These are phyloP conservation scores for Ophiostoma pallidulum DNA, from an alignment of 2,329 filamentous ascomycete genomes.

Conservation along the genomic window DNA sequence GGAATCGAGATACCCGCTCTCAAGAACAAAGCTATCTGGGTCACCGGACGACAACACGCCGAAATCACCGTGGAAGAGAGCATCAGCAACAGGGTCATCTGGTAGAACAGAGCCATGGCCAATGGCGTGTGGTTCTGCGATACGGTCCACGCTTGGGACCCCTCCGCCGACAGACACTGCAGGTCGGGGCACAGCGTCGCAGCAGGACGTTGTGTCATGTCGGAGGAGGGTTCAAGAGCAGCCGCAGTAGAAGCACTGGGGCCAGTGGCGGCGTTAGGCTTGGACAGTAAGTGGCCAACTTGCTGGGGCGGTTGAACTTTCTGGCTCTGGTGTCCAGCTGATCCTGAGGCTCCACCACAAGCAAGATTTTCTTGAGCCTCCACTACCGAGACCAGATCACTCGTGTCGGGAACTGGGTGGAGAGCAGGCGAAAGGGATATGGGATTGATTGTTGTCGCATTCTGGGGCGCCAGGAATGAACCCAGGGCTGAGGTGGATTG, in stretches of 20 bases:
- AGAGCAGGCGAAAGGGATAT: slow-evolving; percentile 51
- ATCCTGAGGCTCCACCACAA: neutral
- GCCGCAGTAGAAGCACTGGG: slow-evolving; percentile 20
- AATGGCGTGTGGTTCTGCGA: slow-evolving; percentile 33
- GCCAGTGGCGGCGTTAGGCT: slow-evolving; percentile 12
- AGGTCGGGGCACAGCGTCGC: slow-evolving; percentile 98
- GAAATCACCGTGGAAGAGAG: slow-evolving; percentile 63
- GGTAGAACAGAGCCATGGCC: slow-evolving; percentile 37
- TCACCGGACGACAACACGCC: slow-evolving; percentile 57
- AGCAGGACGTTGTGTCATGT: slow-evolving; percentile 99
- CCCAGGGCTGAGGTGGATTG: slow-evolving; percentile 33
- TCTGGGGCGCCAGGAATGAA: slow-evolving; percentile 31
- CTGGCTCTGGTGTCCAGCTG: neutral
- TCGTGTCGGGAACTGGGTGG: slow-evolving; percentile 39
- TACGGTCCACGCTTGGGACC: slow-evolving; percentile 36
- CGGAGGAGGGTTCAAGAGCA: slow-evolving; percentile 48
- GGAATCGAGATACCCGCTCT: slow-evolving; percentile 66
- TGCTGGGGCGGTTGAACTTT: neutral
- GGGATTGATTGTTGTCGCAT: slow-evolving; percentile 47
- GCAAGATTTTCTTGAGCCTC: neutral
- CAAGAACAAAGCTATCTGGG: slow-evolving; percentile 66
- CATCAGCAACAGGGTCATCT: slow-evolving; percentile 52
- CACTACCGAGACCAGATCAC: slow-evolving; percentile 17
- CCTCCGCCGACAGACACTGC: slow-evolving; percentile 92
- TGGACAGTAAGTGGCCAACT: neutral